Percentiles rank a stretch among this genome's conserved stretches.
Conservation (phyloP, 352 stramenopile genomes). For the Globisporangium cederbergense region DNA sequence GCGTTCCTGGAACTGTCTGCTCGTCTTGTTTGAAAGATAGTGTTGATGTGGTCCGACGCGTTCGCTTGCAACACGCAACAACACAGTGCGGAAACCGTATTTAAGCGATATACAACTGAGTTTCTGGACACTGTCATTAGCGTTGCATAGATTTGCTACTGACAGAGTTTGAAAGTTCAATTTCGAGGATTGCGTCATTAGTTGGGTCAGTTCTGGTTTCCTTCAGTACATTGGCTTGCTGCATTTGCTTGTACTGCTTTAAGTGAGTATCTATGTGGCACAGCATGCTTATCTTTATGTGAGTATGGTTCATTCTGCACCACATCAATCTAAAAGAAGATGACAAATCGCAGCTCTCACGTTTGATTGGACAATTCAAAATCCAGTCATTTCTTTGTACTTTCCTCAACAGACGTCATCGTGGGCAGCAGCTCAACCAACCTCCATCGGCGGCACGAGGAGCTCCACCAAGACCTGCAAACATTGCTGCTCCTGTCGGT, state of each 20-base stretch:
- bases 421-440: background rate
- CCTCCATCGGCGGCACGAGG: background rate
- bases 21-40: background rate
- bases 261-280: background rate
- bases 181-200: too few species aligned
- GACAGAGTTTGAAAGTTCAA: too few species aligned
- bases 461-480: background rate
- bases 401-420: slow-evolving; percentile 7
- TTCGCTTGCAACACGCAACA: background rate
- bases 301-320: too few species aligned
- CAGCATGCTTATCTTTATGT: background rate
- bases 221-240: too few species aligned
- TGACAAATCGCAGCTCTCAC: background rate
- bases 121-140: background rate
- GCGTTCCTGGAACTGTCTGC: background rate
- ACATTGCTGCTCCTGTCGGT: too few species aligned
- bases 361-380: slow-evolving; percentile 2
- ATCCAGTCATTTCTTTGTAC: slow-evolving; percentile 7
- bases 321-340: slow-evolving; percentile 3
- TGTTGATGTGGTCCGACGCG: background rate
- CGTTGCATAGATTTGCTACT: too few species aligned
- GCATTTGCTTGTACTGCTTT: too few species aligned
- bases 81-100: background rate
- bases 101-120: background rate
- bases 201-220: too few species aligned